These are phyloP conservation scores for Pythium scleroteichum DNA, from an alignment of 352 stramenopile genomes.

Conservation along the genomic window DNA sequence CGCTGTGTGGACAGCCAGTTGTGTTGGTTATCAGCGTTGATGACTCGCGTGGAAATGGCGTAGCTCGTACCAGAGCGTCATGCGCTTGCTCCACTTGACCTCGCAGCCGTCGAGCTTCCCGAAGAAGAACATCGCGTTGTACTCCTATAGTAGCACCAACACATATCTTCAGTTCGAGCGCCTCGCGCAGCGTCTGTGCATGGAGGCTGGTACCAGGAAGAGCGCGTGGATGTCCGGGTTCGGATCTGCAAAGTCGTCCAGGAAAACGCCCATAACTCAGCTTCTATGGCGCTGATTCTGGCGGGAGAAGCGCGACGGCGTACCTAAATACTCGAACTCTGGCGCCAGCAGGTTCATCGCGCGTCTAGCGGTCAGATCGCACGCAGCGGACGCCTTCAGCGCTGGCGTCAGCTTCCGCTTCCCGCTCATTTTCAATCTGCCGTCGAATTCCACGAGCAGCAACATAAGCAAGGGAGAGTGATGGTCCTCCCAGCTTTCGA, in stretches of 20 bases:
- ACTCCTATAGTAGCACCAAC: slow-evolving; percentile 68
- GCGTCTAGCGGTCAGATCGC: neutral
- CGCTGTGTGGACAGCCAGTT: slow-evolving; percentile 33
- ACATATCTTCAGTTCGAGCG: too few relatives aligned
- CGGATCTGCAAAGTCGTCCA: slow-evolving; percentile 49
- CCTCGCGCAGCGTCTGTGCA: too few relatives aligned
- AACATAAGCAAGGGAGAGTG: neutral
- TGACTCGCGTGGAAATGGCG: neutral
- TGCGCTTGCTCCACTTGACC: slow-evolving; percentile 89
- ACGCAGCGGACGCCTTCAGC: slow-evolving; percentile 1
- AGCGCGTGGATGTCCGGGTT: slow-evolving; percentile 81
- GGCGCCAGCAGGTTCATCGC: slow-evolving; percentile 48
- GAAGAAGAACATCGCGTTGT: slow-evolving; percentile 84
- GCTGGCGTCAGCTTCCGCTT: slow-evolving; percentile 12
- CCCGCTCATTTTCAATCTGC: slow-evolving; percentile 24
- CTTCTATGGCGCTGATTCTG: slow-evolving; percentile 1
- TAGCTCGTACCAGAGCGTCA: slow-evolving; percentile 77
- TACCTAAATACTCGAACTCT: slow-evolving; percentile 72
- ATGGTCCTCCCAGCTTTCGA: neutral
- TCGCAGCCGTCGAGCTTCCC: slow-evolving; percentile 72
- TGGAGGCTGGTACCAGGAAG: slow-evolving; percentile 48
- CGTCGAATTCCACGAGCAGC: slow-evolving; percentile 1
- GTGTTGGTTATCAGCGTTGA: neutral
- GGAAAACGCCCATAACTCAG: slow-evolving; percentile 2
- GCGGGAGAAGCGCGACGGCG: neutral